Evolutionary conservation across 2,329 filamentous ascomycete genomes (phyloP).

Genomic region (Atkinsonella hypoxylon): DNA sequence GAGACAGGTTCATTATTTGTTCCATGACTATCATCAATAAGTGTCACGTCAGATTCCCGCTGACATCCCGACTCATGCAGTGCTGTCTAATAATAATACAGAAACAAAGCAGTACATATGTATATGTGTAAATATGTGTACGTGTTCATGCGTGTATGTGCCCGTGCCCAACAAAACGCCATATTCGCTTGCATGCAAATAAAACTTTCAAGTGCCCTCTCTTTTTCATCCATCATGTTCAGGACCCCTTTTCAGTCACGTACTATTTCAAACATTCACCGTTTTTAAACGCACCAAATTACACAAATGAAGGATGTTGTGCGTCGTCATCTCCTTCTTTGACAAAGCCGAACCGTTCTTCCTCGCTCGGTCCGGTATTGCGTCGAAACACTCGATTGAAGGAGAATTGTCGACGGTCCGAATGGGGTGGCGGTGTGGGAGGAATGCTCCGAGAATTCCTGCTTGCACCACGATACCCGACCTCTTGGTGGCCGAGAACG

Average conservation of each 20-base stretch:
- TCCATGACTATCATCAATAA: not conserved
- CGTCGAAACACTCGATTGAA: slow-evolving; percentile 71
- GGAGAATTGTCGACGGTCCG: slow-evolving; percentile 70
- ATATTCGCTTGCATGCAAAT: not conserved
- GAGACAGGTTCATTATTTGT: not conserved
- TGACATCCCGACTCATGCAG: not conserved
- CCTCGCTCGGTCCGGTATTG: slow-evolving; percentile 52
- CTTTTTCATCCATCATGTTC: not conserved
- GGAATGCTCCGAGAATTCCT: slow-evolving; percentile 30
- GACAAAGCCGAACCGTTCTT: slow-evolving; percentile 75
- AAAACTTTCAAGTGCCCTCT: not conserved
- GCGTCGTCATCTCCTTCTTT: slow-evolving; percentile 33
- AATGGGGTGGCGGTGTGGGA: slow-evolving; percentile 50
- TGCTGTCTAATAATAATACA: slow-evolving; percentile 2
- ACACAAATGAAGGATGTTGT: slow-evolving; percentile 1
- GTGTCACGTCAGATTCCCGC: not conserved
- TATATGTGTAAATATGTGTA: not conserved
- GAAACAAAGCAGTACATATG: not conserved
- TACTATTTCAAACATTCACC: not conserved
- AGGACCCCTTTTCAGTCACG: too few relatives aligned
- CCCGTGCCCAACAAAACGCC: not conserved
- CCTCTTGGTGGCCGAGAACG: slow-evolving; percentile 32
- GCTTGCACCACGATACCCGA: slow-evolving; percentile 35
- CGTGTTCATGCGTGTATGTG: not conserved
- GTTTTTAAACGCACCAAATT: not conserved